phyloP scores from a whole-genome alignment of 345 rosid species.

The Hibiscus trionum region DNA sequence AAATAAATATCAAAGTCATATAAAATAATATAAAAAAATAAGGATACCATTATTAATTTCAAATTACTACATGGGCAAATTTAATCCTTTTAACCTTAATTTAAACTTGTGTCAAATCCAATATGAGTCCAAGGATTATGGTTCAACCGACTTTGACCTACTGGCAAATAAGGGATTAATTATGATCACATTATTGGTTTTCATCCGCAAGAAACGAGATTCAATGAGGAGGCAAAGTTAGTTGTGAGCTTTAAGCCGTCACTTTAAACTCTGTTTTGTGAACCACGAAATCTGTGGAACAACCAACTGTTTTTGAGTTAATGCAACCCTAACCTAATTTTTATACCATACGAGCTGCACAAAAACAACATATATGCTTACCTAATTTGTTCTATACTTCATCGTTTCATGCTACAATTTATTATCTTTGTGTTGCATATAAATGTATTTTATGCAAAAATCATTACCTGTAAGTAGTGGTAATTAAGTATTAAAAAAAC shows the following conservation, averaged over 20 bases:
- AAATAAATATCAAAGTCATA: too few relatives aligned
- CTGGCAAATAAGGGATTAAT: neutral
- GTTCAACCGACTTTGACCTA: conserved; percentile 13
- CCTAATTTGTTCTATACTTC: neutral
- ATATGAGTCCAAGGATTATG: neutral
- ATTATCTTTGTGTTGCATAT: too few relatives aligned
- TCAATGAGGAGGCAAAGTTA: conserved; percentile 4
- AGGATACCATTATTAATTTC: too few relatives aligned
- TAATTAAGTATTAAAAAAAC: too few relatives aligned
- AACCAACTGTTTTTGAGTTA: neutral
- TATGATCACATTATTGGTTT: neutral
- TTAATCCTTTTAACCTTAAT: too few relatives aligned
- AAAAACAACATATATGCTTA: too few relatives aligned
- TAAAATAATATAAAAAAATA: too few relatives aligned
- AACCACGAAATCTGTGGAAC: neutral
- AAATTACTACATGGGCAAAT: too few relatives aligned
- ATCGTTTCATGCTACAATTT: neutral
- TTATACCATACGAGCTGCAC: neutral
- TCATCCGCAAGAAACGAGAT: neutral
- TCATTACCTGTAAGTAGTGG: too few relatives aligned
- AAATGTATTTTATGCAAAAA: too few relatives aligned
- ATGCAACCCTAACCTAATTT: neutral
- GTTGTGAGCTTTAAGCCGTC: neutral
- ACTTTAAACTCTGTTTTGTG: too few relatives aligned
- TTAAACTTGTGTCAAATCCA: too few relatives aligned